Conservation (phyloP, 345 rosid species). For the Euphorbia pulcherrima region DNA sequence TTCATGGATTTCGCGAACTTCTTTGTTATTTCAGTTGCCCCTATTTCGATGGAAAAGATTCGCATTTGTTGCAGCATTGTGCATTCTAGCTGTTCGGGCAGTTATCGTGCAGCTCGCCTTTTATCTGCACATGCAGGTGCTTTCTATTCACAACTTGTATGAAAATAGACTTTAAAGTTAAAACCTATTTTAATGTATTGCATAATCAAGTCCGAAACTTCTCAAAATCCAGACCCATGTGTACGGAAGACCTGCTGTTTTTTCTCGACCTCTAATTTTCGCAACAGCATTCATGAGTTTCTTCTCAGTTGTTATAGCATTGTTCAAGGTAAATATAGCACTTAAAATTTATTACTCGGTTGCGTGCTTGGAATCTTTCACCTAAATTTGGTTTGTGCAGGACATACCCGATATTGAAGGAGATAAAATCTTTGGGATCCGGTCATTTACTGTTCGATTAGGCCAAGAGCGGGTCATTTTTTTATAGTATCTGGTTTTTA, state of each 20-base stretch:
- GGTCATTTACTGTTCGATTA: slow-evolving; percentile 70
- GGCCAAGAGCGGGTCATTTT: slow-evolving; percentile 67
- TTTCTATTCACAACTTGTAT: not conserved
- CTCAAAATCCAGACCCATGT: slow-evolving; percentile 63
- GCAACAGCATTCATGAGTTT: slow-evolving; percentile 97
- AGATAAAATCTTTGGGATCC: slow-evolving; percentile 81
- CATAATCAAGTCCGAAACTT: slow-evolving; percentile 5
- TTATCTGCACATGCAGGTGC: slow-evolving; percentile 85
- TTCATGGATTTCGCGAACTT: slow-evolving; percentile 4
- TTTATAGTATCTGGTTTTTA: too few species aligned
- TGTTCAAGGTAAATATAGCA: slow-evolving; percentile 65
- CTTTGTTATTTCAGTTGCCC: slow-evolving; percentile 57
- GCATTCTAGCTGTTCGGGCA: slow-evolving; percentile 91
- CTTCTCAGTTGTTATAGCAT: slow-evolving; percentile 89
- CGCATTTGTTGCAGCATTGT: slow-evolving; percentile 90
- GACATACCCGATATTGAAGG: slow-evolving; percentile 98
- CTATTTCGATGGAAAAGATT: slow-evolving; percentile 88
- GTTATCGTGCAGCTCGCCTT: slow-evolving; percentile 90
- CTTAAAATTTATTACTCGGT: not conserved
- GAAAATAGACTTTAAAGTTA: not conserved
- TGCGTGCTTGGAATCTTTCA: not conserved
- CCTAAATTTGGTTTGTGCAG: slow-evolving; percentile 31
- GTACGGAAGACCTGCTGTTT: slow-evolving; percentile 51
- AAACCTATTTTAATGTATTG: not conserved
- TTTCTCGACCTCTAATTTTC: slow-evolving; percentile 75